Base-by-base conservation (phyloP, 108 stramenopile species). In the Ochromonas danica region DNA sequence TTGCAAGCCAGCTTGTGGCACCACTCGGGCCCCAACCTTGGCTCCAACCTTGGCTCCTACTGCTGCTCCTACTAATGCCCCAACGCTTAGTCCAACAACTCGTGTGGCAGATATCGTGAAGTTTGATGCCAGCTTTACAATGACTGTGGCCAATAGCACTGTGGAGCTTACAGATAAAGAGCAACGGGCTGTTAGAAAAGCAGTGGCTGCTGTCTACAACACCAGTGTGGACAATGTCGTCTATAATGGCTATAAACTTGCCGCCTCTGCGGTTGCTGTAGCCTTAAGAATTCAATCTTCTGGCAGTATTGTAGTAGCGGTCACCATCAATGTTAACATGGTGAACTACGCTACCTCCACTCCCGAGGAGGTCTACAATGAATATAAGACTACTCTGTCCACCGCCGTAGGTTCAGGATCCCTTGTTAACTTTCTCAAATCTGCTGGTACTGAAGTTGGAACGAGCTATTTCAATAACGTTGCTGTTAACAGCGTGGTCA, bases 211-310 rank as follows among this genome's bases (percentile, higher is more conserved):
- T 57, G 51, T 57, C 51, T 57, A 22, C 51, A 57, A 57, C 51
- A 57, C 51, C 51, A 57, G 51, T 57, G 51, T 57, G 51, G 51
- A 57, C 51, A 57, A 57, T 57, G 51, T 57, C 51, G 51, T 57
- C 51, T 57, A 57, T 57, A 57, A 57, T 57, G 51, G 51, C 51
- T 57, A 57, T 57, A 57, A 57, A 57, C 51, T 57, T 57, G 51
- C 51, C 51, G 51, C 51, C 51, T 57, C 51, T 57, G 51, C 51
- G 51, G 51, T 57, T 57, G 51, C 51, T 57, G 51, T 57, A 57
- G 51, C 51, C 51, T 57, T 57, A 57, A 57, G 51, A 57, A 57
- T 57, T 57, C 51, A 57, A 57, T 57, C 51, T 57, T 57, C 51
- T 57, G 51, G 51, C 51, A 57, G 51, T 57, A 57, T 57, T 57